Percentiles rank a stretch among this genome's conserved stretches.
phyloP scores from a whole-genome alignment of 2,329 filamentous ascomycete species.

The Dryadomyces quercus-mongolicae region DNA sequence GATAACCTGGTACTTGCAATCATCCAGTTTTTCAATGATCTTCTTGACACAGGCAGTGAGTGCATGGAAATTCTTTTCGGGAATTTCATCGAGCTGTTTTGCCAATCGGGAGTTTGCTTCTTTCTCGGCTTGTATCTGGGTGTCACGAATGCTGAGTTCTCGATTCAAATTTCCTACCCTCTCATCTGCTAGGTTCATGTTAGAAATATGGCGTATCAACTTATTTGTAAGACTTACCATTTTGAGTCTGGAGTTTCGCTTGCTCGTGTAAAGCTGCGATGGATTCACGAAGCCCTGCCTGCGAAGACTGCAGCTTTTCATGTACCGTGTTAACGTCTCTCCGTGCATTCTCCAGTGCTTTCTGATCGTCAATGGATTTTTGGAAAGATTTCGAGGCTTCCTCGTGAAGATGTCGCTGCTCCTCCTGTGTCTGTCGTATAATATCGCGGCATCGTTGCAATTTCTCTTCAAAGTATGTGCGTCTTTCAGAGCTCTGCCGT shows the following conservation, averaged over 20 bases:
- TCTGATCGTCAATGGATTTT: slow-evolving; percentile 12
- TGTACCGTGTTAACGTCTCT: slow-evolving; percentile 22
- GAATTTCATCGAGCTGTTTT: slow-evolving; percentile 6
- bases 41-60: slow-evolving; percentile 7
- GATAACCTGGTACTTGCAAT: neutral
- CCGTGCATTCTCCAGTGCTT: slow-evolving; percentile 17
- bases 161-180: slow-evolving; percentile 1
- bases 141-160: slow-evolving; percentile 4
- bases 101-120: slow-evolving; percentile 1
- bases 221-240: slow-evolving; percentile 6
- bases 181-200: slow-evolving; percentile 2
- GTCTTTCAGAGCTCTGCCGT: slow-evolving; percentile 14
- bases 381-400: neutral
- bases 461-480: slow-evolving; percentile 22
- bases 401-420: slow-evolving; percentile 31
- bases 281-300: slow-evolving; percentile 17
- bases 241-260: neutral
- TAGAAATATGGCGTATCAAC: neutral
- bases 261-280: slow-evolving; percentile 9
- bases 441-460: slow-evolving; percentile 22
- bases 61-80: slow-evolving; percentile 9
- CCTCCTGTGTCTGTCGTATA: slow-evolving; percentile 31
- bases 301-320: slow-evolving; percentile 20
- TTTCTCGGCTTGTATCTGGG: neutral
- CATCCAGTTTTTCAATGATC: slow-evolving; percentile 6